A percentile compares a stretch with the other conserved stretches of the same genome.
Evolutionary conservation across 2,329 filamentous ascomycete species (phyloP).

Genomic region (Cercospora sesami): DNA sequence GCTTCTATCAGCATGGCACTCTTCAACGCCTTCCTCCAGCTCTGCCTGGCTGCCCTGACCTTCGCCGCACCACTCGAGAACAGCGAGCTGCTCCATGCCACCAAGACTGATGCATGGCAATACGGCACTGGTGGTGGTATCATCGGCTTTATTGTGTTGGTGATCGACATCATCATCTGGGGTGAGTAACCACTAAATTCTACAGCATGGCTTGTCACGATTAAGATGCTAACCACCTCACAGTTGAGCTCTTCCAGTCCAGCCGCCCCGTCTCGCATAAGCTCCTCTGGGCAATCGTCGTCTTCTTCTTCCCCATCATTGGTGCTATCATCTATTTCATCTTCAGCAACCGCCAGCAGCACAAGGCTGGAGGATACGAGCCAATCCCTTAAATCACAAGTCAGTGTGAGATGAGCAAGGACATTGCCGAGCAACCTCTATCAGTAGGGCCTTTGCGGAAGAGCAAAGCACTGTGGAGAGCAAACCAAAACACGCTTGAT

Average conservation of each 20-base stretch:
- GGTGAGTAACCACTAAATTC: conserved; percentile 49
- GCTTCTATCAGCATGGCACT: conserved; percentile 4
- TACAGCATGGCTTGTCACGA: neutral
- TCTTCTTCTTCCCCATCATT: conserved; percentile 65
- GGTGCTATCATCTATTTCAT: conserved; percentile 64
- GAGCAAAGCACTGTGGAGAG: neutral
- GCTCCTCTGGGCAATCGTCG: conserved; percentile 62
- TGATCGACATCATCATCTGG: conserved; percentile 64
- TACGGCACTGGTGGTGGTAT: conserved; percentile 64
- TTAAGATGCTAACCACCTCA: conserved; percentile 20
- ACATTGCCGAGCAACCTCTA: neutral
- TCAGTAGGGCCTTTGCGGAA: neutral
- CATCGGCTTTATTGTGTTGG: conserved; percentile 60
- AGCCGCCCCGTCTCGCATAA: conserved; percentile 60
- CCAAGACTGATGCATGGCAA: conserved; percentile 52
- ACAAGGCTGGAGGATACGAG: conserved; percentile 60
- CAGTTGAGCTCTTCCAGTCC: conserved; percentile 66
- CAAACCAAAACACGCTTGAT: neutral
- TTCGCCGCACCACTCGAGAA: conserved; percentile 46
- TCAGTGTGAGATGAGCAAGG: neutral
- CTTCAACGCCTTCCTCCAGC: conserved; percentile 53
- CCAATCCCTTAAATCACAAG: conserved; percentile 39
- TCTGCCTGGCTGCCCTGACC: conserved; percentile 53
- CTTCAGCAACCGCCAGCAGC: conserved; percentile 61
- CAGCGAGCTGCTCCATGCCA: conserved; percentile 36